phyloP scores from a whole-genome alignment of 2,329 filamentous ascomycete species.

The Volutella citrinella region DNA sequence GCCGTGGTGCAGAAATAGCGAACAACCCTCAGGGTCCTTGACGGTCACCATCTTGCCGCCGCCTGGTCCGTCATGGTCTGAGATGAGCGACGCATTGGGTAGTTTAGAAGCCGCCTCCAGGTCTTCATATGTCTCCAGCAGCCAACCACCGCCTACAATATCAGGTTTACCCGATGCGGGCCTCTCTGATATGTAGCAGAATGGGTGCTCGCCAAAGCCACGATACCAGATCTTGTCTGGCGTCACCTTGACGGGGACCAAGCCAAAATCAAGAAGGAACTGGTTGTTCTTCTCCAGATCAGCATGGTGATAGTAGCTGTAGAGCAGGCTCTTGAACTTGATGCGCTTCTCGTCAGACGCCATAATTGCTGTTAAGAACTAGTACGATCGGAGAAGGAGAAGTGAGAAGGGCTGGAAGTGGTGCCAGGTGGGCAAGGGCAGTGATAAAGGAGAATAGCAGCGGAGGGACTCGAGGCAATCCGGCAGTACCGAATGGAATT shows the following conservation, averaged over 20 bases:
- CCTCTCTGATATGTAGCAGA: conserved; percentile 1
- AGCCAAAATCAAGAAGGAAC: background rate
- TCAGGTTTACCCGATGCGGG: background rate
- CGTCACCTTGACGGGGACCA: background rate
- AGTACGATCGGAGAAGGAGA: too few species aligned
- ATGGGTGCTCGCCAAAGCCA: conserved; percentile 1
- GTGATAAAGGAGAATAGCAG: too few species aligned
- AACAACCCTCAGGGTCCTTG: background rate
- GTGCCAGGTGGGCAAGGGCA: background rate
- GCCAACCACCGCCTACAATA: background rate
- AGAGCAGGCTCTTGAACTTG: conserved; percentile 1
- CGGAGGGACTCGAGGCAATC: too few species aligned
- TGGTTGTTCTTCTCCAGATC: background rate
- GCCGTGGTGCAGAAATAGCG: background rate
- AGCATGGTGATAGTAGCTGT: background rate
- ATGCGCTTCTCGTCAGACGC: conserved; percentile 1
- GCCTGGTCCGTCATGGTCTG: background rate
- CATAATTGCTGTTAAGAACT: too few species aligned
- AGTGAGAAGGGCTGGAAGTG: background rate
- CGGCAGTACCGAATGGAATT: too few species aligned
- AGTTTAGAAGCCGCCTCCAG: background rate
- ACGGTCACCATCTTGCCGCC: conserved; percentile 1
- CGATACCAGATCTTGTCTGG: background rate
- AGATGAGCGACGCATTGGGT: background rate
- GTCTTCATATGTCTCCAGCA: background rate